Conservation (phyloP, 768 basidiomycete species). For the Amanita rimosa region DNA sequence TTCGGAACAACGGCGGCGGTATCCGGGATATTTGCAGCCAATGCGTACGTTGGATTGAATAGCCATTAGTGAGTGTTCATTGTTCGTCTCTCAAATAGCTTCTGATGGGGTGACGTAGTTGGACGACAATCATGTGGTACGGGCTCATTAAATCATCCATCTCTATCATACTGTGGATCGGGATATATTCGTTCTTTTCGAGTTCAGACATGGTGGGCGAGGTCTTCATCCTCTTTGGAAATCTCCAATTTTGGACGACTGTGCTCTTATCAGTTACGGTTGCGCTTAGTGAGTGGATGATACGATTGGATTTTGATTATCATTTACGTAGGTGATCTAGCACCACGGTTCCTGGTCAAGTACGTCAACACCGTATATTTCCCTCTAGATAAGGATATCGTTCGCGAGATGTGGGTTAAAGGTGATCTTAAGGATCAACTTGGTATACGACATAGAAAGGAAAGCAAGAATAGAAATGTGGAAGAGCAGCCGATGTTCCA, state of each 20-base stretch:
- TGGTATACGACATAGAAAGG: constrained; percentile 56
- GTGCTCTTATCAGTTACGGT: constrained; percentile 58
- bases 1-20: constrained; percentile 89
- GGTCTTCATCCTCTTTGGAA: constrained; percentile 62
- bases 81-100: constrained; percentile 8
- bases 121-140: constrained; percentile 80
- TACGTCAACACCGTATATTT: constrained; percentile 57
- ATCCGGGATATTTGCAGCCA: constrained; percentile 80
- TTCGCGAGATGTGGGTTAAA: constrained; percentile 85
- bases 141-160: constrained; percentile 69
- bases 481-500: constrained; percentile 69
- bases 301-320: background rate
- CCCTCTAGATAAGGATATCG: constrained; percentile 81
- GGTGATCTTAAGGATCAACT: constrained; percentile 77
- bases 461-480: constrained; percentile 34
- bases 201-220: constrained; percentile 66
- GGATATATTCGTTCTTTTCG: constrained; percentile 74
- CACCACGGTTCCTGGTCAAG: constrained; percentile 75
- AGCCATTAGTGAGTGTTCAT: constrained; percentile 66
- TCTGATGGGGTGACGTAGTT: constrained; percentile 32
- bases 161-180: constrained; percentile 82
- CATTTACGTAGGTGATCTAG: constrained; percentile 23
- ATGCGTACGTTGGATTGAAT: constrained; percentile 83
- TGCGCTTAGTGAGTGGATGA: constrained; percentile 49
- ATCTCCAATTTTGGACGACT: constrained; percentile 76